Base-by-base conservation (phyloP, 129 eudicot genomes). In the Escallonia herrerae region DNA sequence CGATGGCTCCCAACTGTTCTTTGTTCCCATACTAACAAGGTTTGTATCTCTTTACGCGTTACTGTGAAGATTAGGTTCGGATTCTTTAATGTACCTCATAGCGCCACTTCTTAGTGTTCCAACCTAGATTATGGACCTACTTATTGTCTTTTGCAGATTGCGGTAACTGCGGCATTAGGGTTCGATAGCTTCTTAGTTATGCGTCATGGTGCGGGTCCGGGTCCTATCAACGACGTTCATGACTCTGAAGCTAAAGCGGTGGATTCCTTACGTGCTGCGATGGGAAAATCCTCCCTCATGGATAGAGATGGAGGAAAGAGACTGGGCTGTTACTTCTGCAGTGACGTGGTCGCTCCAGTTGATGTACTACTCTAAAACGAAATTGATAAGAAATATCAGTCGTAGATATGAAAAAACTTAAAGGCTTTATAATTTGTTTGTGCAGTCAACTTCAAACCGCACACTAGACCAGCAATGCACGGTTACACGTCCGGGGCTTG, bases 391-490 rank as follows among this genome's bases (percentile, higher is more conserved):
- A 45, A 5, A 45, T 45, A 8, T 5, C 9, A 45, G 49, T 5
- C 2, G 49, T 45, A 45, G 9, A 5, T 45, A 45, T 8, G 9
- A 45, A 45, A 45, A 14, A 38, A 7, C 7, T 65, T 22, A 22
- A 22, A 22, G 33, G 33, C 33, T 22, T 22, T 22, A 22, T 22
- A 22, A 22, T 22, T 47, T 56, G 41, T 66, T 72, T 53, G 41
- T 74, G 79, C 87, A 88, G 96, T 93, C 98, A 70, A 93, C 96
- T 50, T 71, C 85, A 47, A 93, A 93, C 67, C 96, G 98, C 42
- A 93, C 98, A n/a, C 78, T 93, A 74, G 98, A 93, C 77, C 98
- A 93, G 82, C 98, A 93, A 64, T 93, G 98, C 64, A 93, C 96
- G 15, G 98, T 93, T 50, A 88, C 98, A 70, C 95, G 98, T 51